Percentiles rank a stretch among this genome's conserved stretches.
These are phyloP conservation scores for Colletotrichum lini DNA, from an alignment of 2,329 filamentous ascomycete species.

Conservation along the genomic window DNA sequence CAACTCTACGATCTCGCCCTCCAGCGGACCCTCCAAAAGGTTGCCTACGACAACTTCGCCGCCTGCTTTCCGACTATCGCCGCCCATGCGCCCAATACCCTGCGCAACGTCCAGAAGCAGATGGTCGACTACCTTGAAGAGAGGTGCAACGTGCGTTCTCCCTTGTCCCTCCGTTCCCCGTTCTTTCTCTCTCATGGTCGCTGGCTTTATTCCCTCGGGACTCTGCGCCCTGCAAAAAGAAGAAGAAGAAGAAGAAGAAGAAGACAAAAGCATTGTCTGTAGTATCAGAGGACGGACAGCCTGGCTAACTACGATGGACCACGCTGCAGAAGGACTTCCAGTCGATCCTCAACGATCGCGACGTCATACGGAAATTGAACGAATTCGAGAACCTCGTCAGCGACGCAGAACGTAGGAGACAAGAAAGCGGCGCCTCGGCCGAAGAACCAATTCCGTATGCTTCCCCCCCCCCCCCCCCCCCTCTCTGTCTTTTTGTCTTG, in stretches of 20 bases:
- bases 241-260: too few species aligned
- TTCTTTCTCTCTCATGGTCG: neutral
- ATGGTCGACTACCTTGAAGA: conserved; percentile 70
- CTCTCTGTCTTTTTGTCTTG: neutral
- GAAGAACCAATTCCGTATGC: conserved; percentile 61
- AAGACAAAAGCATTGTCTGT: too few species aligned
- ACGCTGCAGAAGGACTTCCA: conserved; percentile 68
- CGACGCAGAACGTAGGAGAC: conserved; percentile 61
- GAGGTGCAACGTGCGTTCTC: conserved; percentile 63
- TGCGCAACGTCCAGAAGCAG: conserved; percentile 69
- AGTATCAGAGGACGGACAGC: neutral
- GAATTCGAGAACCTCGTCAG: conserved; percentile 69
- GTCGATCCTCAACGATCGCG: conserved; percentile 64
- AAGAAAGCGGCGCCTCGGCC: conserved; percentile 48
- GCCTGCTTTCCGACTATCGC: conserved; percentile 75
- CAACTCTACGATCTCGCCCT: conserved; percentile 68
- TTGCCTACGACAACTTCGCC: conserved; percentile 71
- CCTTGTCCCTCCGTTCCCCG: neutral
- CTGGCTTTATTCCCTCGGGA: neutral
- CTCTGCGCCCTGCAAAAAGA: too few species aligned
- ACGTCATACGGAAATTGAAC: conserved; percentile 71
- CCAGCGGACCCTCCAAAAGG: conserved; percentile 63
- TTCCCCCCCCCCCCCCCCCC: neutral
- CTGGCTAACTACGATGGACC: conserved; percentile 7
- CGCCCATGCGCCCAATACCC: conserved; percentile 62